phyloP scores from a whole-genome alignment of 225 moss, liverwort and hornwort species.

The Polytrichum formosum region DNA sequence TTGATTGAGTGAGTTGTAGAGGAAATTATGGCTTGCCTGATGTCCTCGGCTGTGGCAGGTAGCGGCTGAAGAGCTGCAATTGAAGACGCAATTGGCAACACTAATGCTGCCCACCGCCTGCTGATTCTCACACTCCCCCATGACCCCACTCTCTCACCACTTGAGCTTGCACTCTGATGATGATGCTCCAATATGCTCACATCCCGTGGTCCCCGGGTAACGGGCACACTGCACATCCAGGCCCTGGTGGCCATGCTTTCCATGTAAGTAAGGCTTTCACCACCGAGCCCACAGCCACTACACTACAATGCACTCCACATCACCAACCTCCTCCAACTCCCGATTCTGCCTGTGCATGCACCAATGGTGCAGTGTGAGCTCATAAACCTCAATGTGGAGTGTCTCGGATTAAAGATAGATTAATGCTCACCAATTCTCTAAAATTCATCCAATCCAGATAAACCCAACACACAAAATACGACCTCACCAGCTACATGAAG shows the following conservation, averaged over 20 bases:
- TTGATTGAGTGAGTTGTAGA: not conserved
- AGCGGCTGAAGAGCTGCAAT: slow-evolving; percentile 27
- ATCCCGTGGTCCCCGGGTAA: slow-evolving; percentile 7
- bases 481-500: too few relatives aligned
- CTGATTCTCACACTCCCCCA: slow-evolving; percentile 17
- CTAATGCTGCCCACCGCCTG: slow-evolving; percentile 38
- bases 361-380: too few relatives aligned
- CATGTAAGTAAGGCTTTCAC: too few relatives aligned
- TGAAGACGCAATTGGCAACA: slow-evolving; percentile 32
- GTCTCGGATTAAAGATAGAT: too few relatives aligned
- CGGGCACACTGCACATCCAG: slow-evolving; percentile 8
- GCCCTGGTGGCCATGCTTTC: not conserved
- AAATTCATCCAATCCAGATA: too few relatives aligned
- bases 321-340: too few relatives aligned
- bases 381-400: too few relatives aligned
- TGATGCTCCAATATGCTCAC: slow-evolving; percentile 16
- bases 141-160: slow-evolving; percentile 13
- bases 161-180: slow-evolving; percentile 11
- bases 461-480: too few relatives aligned
- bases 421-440: too few relatives aligned
- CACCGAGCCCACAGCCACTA: too few relatives aligned
- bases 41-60: slow-evolving; percentile 25
- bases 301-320: too few relatives aligned
- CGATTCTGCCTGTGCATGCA: too few relatives aligned
- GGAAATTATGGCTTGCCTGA: slow-evolving; percentile 15